Percentiles rank a stretch among this genome's conserved stretches.
Conservation (phyloP, 192 early-diverging fungal species). For the Backusella australiensis region DNA sequence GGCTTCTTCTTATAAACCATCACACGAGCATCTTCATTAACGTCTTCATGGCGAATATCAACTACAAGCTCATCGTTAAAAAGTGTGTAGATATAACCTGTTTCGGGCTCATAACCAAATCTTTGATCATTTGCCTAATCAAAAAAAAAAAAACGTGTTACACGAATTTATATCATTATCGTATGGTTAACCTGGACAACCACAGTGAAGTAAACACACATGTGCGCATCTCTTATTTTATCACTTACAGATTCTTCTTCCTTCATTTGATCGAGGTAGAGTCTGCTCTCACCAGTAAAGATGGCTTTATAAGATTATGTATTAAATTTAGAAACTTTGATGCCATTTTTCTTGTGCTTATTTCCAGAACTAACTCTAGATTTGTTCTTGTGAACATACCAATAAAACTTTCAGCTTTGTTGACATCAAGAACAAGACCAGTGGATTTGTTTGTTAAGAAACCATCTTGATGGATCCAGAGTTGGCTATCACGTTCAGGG, state of each 20-base stretch:
- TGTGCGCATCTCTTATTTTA: background rate
- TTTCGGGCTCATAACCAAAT: conserved; percentile 31
- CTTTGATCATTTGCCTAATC: conserved; percentile 31
- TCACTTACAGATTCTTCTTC: conserved; percentile 25
- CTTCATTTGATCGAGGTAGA: conserved; percentile 32
- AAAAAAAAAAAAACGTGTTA: conserved; percentile 1
- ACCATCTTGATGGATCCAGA: conserved; percentile 31
- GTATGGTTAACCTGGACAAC: background rate
- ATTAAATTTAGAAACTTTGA: background rate
- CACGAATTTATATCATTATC: background rate
- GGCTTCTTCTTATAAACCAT: conserved; percentile 25
- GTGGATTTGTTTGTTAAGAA: conserved; percentile 34
- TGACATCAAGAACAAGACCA: conserved; percentile 31
- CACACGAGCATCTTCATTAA: conserved; percentile 11
- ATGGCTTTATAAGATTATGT: conserved; percentile 15
- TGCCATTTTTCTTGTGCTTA: background rate
- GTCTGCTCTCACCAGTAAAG: conserved; percentile 21
- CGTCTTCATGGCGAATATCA: conserved; percentile 16
- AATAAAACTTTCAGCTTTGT: conserved; percentile 22
- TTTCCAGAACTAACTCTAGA: background rate
- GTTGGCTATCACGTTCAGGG: conserved; percentile 30
- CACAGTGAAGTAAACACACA: background rate
- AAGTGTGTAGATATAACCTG: conserved; percentile 23
- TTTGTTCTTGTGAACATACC: conserved; percentile 11
- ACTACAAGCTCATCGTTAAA: conserved; percentile 17